Conservation (phyloP, 495 filamentous ascomycete genomes). For the Melanomma pulvis-pyrius region DNA sequence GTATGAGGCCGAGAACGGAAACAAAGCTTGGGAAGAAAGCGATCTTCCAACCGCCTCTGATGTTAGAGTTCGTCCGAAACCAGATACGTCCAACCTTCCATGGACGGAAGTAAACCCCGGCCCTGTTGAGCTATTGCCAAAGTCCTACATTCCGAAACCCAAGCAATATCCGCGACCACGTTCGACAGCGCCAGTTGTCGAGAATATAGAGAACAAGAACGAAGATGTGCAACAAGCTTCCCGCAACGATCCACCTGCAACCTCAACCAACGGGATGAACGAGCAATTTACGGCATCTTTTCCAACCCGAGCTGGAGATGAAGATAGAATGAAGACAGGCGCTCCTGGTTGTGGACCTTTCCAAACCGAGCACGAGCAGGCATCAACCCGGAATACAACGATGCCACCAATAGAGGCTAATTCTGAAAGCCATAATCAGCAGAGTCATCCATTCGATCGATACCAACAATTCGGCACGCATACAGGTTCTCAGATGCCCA, state of each 20-base stretch:
- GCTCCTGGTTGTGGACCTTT: not conserved
- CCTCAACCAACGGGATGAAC: not conserved
- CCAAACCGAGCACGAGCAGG: not conserved
- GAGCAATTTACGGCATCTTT: not conserved
- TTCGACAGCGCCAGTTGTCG: not conserved
- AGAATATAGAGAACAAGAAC: not conserved
- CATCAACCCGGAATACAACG: not conserved
- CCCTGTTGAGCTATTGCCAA: slow-evolving; percentile 27
- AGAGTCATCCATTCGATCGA: not conserved
- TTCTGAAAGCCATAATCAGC: not conserved
- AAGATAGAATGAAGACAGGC: no score
- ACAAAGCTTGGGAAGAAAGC: slow-evolving; percentile 19
- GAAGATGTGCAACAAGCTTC: not conserved
- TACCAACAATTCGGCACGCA: not conserved
- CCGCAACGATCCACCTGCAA: not conserved
- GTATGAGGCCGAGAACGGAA: slow-evolving; percentile 3
- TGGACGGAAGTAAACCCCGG: slow-evolving; percentile 27
- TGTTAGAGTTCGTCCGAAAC: slow-evolving; percentile 6
- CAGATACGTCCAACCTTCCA: slow-evolving; percentile 11
- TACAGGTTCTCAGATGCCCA: not conserved
- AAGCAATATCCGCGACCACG: slow-evolving; percentile 21
- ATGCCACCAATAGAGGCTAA: not conserved
- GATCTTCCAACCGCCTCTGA: slow-evolving; percentile 17
- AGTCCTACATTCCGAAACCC: slow-evolving; percentile 21
- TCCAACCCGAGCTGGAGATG: not conserved